Evolutionary conservation across 257 asterid genomes (phyloP), one percentile per base, ranked within the genome.

Genomic region (Lavandula angustifolia): DNA sequence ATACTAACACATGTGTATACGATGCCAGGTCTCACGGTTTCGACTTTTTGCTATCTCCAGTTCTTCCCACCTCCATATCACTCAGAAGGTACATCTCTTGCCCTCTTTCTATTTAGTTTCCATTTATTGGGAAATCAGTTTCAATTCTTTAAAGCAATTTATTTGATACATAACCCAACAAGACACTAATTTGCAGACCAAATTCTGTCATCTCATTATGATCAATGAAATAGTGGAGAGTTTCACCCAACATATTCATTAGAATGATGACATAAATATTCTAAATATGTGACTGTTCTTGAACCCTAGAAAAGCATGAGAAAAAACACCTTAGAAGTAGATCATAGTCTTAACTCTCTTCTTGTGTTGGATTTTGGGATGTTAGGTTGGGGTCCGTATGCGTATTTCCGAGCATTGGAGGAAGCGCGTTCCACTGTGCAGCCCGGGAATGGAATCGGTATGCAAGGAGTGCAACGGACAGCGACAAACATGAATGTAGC

Each of bases 31-130:
- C 57, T 81, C 7, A 66, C 72, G 6, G 84, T 89, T 17, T 85
- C 97, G 55, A 80, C 91, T n/a, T 56, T 87, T 53, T 85, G 94
- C 79, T 89, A 89, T 86, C 71, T 89, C 73, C 97, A 89, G 66
- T 85, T 89, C 69, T 89, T 87, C 64, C 97, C 97, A 11, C 88
- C 92, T 47, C 97, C 95, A 4, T 83, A 87, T 65, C 85, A 80
- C 78, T 44, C 78, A 9, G 88, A 85, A 75, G 95, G 97, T 76
- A 75, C 5, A 9, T 35, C 32, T 46, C 44, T 16, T 43, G 37
- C 32, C 5, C 52, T 57, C 0, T 35, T 13, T 35, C 54, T 16
- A 52, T 10, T 37, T 10, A 5, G 4, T 9, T 60, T 60, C 44
- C 46, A 8, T 9, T 11, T 29, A 31, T 51, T 34, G 27, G 68